A percentile compares a stretch with the other conserved stretches of the same genome.
Conservation (phyloP, 148 eudicot species). For the Chenopodium formosanum region DNA sequence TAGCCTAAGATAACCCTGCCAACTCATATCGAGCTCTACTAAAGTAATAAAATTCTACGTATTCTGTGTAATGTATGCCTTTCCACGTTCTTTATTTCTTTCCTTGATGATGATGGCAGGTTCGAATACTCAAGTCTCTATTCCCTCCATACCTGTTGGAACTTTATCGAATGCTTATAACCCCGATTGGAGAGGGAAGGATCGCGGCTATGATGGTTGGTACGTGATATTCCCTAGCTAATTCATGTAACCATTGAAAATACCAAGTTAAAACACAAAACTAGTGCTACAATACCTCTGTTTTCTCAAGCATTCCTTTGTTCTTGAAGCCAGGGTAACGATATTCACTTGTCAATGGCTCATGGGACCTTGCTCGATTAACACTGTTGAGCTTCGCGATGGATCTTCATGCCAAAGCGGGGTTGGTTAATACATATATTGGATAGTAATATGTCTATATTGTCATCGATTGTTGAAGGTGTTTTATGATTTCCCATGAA, state of each 20-base stretch:
- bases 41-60: too few species aligned
- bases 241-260: neutral
- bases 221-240: slow-evolving; percentile 29
- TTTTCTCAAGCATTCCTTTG: neutral
- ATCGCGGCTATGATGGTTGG: slow-evolving; percentile 94
- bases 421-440: slow-evolving; percentile 28
- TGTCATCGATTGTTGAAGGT: neutral
- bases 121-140: slow-evolving; percentile 62
- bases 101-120: slow-evolving; percentile 39
- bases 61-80: too few species aligned
- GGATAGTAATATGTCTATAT: neutral
- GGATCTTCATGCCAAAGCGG: slow-evolving; percentile 74
- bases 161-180: slow-evolving; percentile 62
- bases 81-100: neutral
- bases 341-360: slow-evolving; percentile 93
- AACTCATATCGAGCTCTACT: too few species aligned
- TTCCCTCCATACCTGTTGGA: slow-evolving; percentile 79
- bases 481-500: slow-evolving; percentile 9
- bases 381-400: slow-evolving; percentile 68
- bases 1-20: too few species aligned
- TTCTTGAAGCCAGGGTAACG: slow-evolving; percentile 76
- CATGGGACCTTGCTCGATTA: slow-evolving; percentile 85
- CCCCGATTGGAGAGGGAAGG: slow-evolving; percentile 77
- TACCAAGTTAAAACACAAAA: too few species aligned
- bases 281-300: too few species aligned